phyloP scores from a whole-genome alignment of 768 basidiomycete genomes.

The Inosperma sp. region DNA sequence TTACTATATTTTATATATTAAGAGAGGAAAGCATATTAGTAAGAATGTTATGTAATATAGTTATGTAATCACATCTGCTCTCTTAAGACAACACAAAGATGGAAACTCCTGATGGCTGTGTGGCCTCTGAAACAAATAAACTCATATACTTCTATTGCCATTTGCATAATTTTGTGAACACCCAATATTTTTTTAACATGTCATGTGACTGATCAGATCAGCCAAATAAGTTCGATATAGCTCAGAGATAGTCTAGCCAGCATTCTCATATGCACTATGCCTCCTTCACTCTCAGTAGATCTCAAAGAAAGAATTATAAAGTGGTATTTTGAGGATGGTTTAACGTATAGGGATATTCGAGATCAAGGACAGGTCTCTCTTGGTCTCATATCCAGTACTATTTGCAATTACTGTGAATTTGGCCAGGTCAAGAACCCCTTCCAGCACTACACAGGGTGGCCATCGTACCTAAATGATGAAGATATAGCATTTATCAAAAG shows the following conservation, averaged over 20 bases:
- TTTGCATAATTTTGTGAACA: background rate
- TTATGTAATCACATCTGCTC: no score
- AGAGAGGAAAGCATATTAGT: no score
- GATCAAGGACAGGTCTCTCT: background rate
- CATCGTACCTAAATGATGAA: background rate
- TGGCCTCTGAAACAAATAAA: no score
- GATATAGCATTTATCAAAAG: constrained; percentile 22
- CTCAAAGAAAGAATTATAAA: background rate
- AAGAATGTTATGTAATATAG: no score
- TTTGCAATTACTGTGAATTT: constrained; percentile 9
- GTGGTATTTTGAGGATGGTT: background rate
- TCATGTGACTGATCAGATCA: background rate
- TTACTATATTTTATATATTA: no score
- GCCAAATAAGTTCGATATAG: background rate
- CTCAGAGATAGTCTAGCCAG: background rate
- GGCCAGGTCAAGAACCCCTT: constrained; percentile 6
- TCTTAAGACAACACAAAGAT: no score
- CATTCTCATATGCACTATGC: background rate
- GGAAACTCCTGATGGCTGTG: no score
- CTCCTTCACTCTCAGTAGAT: background rate
- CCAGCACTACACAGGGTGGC: background rate
- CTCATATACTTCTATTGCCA: no score
- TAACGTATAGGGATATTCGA: background rate
- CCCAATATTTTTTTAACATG: background rate
- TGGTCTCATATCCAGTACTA: constrained; percentile 3